These are phyloP conservation scores for Cyphellophora attinorum DNA, from an alignment of 2,329 filamentous ascomycete species.

Conservation along the genomic window DNA sequence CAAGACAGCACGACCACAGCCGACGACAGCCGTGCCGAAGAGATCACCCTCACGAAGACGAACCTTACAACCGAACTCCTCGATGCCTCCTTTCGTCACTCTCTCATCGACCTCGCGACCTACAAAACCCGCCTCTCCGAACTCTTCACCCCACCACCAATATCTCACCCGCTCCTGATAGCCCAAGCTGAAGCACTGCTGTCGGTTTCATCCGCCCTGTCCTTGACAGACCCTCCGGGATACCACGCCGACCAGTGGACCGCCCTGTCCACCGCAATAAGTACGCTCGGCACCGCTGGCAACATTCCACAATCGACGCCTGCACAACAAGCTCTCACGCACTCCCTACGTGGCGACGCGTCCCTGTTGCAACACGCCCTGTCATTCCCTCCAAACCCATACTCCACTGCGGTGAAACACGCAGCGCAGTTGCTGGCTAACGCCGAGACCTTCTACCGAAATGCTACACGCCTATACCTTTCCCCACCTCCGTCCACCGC, in stretches of 20 bases:
- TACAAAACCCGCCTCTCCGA: conserved; percentile 38
- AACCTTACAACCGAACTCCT: conserved; percentile 48
- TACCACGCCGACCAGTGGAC: conserved; percentile 37
- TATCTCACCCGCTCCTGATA: conserved; percentile 31
- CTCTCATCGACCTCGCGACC: conserved; percentile 39
- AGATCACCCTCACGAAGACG: conserved; percentile 45
- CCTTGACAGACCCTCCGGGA: conserved; percentile 24
- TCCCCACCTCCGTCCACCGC: too few species aligned
- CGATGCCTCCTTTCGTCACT: conserved; percentile 46
- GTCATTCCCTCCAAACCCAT: conserved; percentile 34
- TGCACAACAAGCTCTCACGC: conserved; percentile 42
- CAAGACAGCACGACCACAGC: too few species aligned
- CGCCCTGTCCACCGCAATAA: conserved; percentile 40
- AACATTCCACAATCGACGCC: conserved; percentile 36
- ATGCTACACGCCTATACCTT: conserved; percentile 32
- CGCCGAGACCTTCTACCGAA: conserved; percentile 49
- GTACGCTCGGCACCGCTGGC: conserved; percentile 39
- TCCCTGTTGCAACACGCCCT: conserved; percentile 47
- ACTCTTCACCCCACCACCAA: conserved; percentile 27
- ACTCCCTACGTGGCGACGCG: conserved; percentile 44
- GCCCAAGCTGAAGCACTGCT: conserved; percentile 49
- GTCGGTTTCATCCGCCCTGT: conserved; percentile 41
- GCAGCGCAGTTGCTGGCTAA: conserved; percentile 42
- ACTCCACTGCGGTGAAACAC: conserved; percentile 34
- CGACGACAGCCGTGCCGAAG: conserved; percentile 33